phyloP scores from a whole-genome alignment of 495 filamentous ascomycete genomes.

The Aspergillus olivimuriae region DNA sequence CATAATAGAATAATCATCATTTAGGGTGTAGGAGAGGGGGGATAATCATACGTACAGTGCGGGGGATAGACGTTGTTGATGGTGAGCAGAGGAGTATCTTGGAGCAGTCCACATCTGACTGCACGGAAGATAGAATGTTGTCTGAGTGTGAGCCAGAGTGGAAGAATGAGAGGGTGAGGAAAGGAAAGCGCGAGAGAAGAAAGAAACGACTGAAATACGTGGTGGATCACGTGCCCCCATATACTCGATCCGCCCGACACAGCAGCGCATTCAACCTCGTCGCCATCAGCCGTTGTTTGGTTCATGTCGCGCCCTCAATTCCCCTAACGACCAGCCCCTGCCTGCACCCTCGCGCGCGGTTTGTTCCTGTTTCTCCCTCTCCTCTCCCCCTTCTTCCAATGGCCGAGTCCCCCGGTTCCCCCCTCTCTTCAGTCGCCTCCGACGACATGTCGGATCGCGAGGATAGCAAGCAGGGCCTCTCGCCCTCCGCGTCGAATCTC shows the following conservation, averaged over 20 bases:
- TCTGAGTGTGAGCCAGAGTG: too few relatives aligned
- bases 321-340: slow-evolving; percentile 1
- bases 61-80: too few relatives aligned
- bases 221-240: slow-evolving; percentile 19
- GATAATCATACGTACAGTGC: too few relatives aligned
- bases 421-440: slow-evolving; percentile 46
- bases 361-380: neutral
- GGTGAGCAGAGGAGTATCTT: too few relatives aligned
- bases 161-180: neutral
- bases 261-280: neutral
- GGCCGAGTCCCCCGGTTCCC: slow-evolving; percentile 45
- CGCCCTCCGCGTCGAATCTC: slow-evolving; percentile 37
- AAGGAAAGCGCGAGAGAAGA: slow-evolving; percentile 1
- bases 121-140: too few relatives aligned
- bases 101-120: too few relatives aligned
- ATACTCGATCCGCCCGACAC: slow-evolving; percentile 13
- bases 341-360: neutral
- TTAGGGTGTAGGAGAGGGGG: slow-evolving; percentile 3
- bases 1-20: slow-evolving; percentile 42
- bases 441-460: slow-evolving; percentile 45
- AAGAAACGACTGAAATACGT: slow-evolving; percentile 4
- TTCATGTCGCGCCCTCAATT: neutral
- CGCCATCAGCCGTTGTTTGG: neutral
- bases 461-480: slow-evolving; percentile 40
- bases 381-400: slow-evolving; percentile 18